Percentiles rank a stretch among this genome's conserved stretches.
These are phyloP conservation scores for Lycium ferocissimum DNA, from an alignment of 257 asterid genomes.

Conservation along the genomic window DNA sequence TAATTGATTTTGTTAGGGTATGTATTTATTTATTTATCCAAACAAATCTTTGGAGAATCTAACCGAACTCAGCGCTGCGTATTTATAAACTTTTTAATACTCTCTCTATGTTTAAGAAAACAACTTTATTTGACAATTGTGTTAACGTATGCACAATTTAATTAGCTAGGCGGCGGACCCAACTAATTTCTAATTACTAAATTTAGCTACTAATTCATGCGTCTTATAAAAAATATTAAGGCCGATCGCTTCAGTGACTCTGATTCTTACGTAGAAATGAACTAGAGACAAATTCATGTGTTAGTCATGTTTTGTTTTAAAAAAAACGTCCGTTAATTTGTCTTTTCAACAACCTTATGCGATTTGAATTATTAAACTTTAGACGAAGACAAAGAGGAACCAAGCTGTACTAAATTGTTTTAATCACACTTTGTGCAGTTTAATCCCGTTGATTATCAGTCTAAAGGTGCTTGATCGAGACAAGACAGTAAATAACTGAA, in stretches of 20 bases:
- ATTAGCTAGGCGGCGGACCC: background rate
- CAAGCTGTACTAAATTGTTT: background rate
- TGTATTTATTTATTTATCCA: background rate
- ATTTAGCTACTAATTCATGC: background rate
- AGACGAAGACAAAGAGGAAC: background rate
- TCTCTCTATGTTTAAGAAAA: background rate
- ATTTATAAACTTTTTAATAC: background rate
- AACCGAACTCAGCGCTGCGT: background rate
- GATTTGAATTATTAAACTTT: background rate
- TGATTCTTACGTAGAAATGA: background rate
- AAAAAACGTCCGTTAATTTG: background rate
- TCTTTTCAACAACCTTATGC: background rate
- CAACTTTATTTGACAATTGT: constrained; percentile 21
- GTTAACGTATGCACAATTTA: background rate
- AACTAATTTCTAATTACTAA: background rate
- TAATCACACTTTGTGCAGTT: background rate
- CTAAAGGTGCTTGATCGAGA: background rate
- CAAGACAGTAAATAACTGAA: background rate
- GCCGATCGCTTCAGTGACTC: background rate
- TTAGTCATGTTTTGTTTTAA: background rate
- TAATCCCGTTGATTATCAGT: background rate
- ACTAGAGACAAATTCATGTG: background rate
- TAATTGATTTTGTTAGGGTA: background rate
- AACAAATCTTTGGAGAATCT: constrained; percentile 3
- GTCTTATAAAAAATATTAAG: background rate